A percentile compares a stretch with the other conserved stretches of the same genome.
Evolutionary conservation across 2,329 filamentous ascomycete species (phyloP).

Genomic region (Colletotrichum musicola): DNA sequence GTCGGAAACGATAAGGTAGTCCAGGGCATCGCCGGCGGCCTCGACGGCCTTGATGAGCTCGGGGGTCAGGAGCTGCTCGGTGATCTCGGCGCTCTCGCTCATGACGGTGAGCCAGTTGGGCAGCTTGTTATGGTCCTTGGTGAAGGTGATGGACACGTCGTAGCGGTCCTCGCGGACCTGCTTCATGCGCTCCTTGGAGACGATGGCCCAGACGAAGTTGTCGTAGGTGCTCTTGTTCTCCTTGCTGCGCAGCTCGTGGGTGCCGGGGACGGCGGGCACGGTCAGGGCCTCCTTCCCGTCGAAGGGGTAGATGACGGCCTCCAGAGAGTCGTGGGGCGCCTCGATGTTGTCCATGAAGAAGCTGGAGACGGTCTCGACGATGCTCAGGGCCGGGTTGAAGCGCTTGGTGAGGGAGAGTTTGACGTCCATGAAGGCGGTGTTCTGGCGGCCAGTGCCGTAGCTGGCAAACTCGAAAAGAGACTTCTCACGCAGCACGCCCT

Average conservation of each 20-base stretch:
- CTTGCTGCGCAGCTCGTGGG: constrained; percentile 67
- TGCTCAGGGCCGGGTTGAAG: constrained; percentile 79
- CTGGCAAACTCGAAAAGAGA: constrained; percentile 86
- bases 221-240: constrained; percentile 80
- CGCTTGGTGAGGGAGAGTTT: constrained; percentile 85
- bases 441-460: constrained; percentile 93
- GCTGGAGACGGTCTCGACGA: constrained; percentile 75
- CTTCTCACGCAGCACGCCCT: constrained; percentile 81
- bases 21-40: constrained; percentile 82
- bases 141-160: constrained; percentile 91
- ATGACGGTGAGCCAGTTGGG: constrained; percentile 93
- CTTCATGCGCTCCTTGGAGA: constrained; percentile 96
- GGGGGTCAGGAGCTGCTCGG: constrained; percentile 86
- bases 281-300: constrained; percentile 90
- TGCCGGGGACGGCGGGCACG: constrained; percentile 74
- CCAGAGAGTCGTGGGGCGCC: constrained; percentile 77
- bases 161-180: constrained; percentile 91
- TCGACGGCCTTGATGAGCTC: constrained; percentile 86
- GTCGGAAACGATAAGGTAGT: constrained; percentile 90
- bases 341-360: constrained; percentile 86
- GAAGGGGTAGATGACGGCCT: constrained; percentile 87
- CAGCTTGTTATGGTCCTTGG: constrained; percentile 92
- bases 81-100: constrained; percentile 97
- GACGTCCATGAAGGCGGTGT: constrained; percentile 90
- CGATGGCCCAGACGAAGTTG: constrained; percentile 93